Base-by-base conservation (phyloP, 2,329 filamentous ascomycete species). In the Dactylellina parvicollis region DNA sequence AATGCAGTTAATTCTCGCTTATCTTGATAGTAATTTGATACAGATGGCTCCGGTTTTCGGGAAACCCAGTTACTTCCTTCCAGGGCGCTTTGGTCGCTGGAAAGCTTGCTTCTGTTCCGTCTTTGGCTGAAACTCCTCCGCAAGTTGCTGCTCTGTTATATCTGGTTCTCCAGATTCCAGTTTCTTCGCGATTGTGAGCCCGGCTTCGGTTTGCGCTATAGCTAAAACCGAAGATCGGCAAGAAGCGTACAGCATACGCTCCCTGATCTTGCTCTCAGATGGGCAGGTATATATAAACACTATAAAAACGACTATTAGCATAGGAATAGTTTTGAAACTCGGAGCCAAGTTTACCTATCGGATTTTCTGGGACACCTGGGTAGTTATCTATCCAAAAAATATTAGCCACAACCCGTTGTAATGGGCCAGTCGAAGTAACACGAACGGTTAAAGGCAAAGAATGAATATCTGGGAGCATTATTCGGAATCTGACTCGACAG, bases 261-360 rank as follows among this genome's bases (percentile, higher is more conserved):
- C 89, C 82, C 92, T 93, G 82, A 95, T 90, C 81, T 88, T 91
- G 57, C 85, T 87, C 26, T 83, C 86, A 0, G 86, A 83, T 0
- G 92, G 92, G 80, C 90, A 92, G 4, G 91, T 94, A 82, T 92
- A 94, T 79, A 95, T 88, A 82, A 95, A 95, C 4, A 94, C 83
- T 50, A 38, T 62, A 32, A 4, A 18, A 4, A n/a, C 36, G n/a
- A 28, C 54, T 40, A 74, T 59, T 46, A 60, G 52, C 36, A 47
- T n/a, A n/a, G n/a, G n/a, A n/a, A n/a, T n/a, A n/a, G n/a, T n/a
- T n/a, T n/a, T n/a, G n/a, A n/a, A n/a, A n/a, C 22, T 10, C n/a
- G 26, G 16, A n/a, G 9, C 18, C 4, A 42, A 30, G n/a, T 50
- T 64, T 50, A 77, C 76, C 76, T 42, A 94, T 83, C 1, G 88